A percentile compares a stretch with the other conserved stretches of the same genome.
These are phyloP conservation scores for Angomonas ambiguus DNA, from an alignment of 208 protist species.

Conservation along the genomic window DNA sequence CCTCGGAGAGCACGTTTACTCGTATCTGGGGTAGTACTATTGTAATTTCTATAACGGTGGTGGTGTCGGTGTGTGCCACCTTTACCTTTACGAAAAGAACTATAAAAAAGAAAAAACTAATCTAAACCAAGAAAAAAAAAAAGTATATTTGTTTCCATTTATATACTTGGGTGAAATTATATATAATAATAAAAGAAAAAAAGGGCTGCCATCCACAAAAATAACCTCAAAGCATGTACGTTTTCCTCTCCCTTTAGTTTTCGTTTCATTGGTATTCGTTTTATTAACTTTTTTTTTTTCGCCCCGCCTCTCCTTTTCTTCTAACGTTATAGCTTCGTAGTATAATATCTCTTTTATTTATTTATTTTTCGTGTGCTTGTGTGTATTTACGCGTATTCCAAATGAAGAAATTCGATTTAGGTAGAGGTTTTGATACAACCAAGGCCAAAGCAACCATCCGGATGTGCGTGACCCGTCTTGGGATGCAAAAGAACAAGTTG, in stretches of 20 bases:
- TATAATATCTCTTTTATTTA: neutral
- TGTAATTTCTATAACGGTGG: conserved; percentile 13
- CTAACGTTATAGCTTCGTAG: too few species aligned
- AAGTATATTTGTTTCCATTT: conserved; percentile 9
- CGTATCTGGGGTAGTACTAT: conserved; percentile 41
- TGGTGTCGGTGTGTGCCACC: conserved; percentile 22
- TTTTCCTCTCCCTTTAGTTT: neutral
- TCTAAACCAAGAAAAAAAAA: conserved; percentile 17
- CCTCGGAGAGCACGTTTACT: conserved; percentile 46
- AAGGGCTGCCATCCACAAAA: neutral
- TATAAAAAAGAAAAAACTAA: conserved; percentile 47
- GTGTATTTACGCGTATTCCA: neutral
- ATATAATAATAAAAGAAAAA: neutral
- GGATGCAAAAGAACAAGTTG: conserved; percentile 88
- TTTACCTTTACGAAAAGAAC: conserved; percentile 39
- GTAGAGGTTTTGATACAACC: conserved; percentile 46
- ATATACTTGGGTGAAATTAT: conserved; percentile 15
- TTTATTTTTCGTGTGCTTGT: neutral
- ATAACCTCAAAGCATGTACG: neutral
- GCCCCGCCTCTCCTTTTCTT: too few species aligned
- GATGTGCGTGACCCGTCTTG: conserved; percentile 81
- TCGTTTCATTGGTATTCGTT: neutral
- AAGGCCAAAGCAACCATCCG: conserved; percentile 76
- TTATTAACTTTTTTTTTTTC: too few species aligned
- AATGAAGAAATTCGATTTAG: conserved; percentile 24